These are phyloP conservation scores for Haematococcus lacustris DNA, from an alignment of 139 green algal species.

Conservation along the genomic window DNA sequence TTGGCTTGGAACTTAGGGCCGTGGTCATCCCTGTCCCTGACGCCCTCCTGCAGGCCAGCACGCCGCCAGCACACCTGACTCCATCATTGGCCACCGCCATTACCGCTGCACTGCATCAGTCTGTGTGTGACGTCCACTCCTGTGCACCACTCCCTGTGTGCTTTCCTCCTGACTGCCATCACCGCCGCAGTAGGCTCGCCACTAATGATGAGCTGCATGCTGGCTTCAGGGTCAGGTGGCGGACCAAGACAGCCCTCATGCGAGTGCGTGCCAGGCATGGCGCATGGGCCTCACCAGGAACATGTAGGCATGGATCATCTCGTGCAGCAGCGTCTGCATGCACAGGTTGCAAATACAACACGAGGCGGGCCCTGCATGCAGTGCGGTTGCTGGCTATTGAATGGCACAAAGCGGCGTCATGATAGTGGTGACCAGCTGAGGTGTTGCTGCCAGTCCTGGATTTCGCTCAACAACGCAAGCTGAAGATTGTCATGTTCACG, in stretches of 20 bases:
- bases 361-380: neutral
- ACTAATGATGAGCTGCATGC: neutral
- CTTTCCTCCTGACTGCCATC: neutral
- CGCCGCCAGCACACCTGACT: no score
- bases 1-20: no score
- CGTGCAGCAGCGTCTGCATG: constrained; percentile 68
- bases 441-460: no score
- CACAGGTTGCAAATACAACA: constrained; percentile 47
- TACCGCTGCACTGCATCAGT: neutral
- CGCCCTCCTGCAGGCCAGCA: no score
- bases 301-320: constrained; percentile 79
- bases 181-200: neutral
- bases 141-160: neutral
- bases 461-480: no score
- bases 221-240: neutral
- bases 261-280: neutral
- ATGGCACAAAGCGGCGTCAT: no score
- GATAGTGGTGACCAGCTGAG: no score
- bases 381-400: no score
- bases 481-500: no score
- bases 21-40: no score
- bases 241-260: neutral
- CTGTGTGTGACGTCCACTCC: neutral
- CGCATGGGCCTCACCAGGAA: constrained; percentile 22
- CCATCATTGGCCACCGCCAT: no score